Percentiles rank a stretch among this genome's conserved stretches.
Conservation (phyloP, 2,329 filamentous ascomycete genomes). For the Onygenales sp. region DNA sequence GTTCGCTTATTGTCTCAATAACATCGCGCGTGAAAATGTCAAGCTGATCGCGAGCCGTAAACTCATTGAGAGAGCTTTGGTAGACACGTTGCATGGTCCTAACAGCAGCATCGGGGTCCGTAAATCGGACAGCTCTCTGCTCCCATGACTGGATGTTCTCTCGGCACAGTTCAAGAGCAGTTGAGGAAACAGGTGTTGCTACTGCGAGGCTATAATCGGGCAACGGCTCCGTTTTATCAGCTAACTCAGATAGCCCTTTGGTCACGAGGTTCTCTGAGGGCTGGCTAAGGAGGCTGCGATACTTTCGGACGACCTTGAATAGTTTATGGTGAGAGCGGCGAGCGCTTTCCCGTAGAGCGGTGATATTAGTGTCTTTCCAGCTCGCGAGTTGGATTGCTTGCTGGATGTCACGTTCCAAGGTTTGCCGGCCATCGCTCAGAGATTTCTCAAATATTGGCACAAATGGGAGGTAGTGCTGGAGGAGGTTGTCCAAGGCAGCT, state of each 20-base stretch:
- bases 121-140: slow-evolving; percentile 54
- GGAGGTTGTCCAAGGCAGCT: slow-evolving; percentile 63
- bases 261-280: slow-evolving; percentile 55
- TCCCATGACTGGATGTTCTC: slow-evolving; percentile 23
- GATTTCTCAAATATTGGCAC: slow-evolving; percentile 54
- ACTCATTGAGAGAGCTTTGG: slow-evolving; percentile 39
- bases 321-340: slow-evolving; percentile 84
- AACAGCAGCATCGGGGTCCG: slow-evolving; percentile 59
- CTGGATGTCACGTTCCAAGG: slow-evolving; percentile 84
- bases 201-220: not conserved
- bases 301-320: slow-evolving; percentile 85
- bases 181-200: slow-evolving; percentile 13
- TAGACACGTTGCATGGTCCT: slow-evolving; percentile 63
- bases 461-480: slow-evolving; percentile 65
- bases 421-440: slow-evolving; percentile 57
- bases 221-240: slow-evolving; percentile 19
- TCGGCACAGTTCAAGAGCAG: slow-evolving; percentile 25
- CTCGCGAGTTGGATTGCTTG: slow-evolving; percentile 88
- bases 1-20: slow-evolving; percentile 56
- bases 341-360: slow-evolving; percentile 78
- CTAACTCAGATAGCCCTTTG: slow-evolving; percentile 24
- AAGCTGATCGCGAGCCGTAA: slow-evolving; percentile 52
- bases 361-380: slow-evolving; percentile 97
- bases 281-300: slow-evolving; percentile 67
- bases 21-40: slow-evolving; percentile 61